Evolutionary conservation across 2,329 filamentous ascomycete species (phyloP).

Genomic region (Pseudopyrenochaeta lycopersici): DNA sequence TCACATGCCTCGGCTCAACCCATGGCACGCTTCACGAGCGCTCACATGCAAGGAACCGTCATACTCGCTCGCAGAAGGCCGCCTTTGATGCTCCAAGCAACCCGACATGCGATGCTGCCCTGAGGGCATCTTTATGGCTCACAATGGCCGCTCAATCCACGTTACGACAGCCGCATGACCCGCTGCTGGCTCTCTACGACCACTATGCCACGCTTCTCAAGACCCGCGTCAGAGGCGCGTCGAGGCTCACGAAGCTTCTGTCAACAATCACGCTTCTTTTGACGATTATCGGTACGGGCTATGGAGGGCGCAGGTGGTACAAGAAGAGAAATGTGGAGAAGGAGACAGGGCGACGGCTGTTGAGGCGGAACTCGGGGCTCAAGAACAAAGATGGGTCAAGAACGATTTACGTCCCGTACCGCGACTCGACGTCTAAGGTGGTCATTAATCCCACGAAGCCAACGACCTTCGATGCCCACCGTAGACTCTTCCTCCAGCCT

Average conservation of each 20-base stretch:
- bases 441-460: conserved; percentile 89
- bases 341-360: conserved; percentile 81
- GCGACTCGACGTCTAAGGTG: conserved; percentile 86
- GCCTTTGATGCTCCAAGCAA: conserved; percentile 13
- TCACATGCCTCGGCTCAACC: conserved; percentile 38
- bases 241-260: conserved; percentile 75
- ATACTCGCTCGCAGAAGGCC: neutral
- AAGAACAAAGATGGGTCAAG: conserved; percentile 93
- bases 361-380: conserved; percentile 91
- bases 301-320: conserved; percentile 83
- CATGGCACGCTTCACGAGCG: conserved; percentile 12
- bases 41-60: conserved; percentile 23
- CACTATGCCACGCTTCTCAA: conserved; percentile 61
- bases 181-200: conserved; percentile 56
- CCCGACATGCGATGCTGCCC: conserved; percentile 34
- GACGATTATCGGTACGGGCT: conserved; percentile 80
- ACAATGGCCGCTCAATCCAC: conserved; percentile 90
- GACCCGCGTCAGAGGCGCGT: conserved; percentile 67
- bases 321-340: conserved; percentile 76
- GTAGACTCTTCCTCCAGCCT: conserved; percentile 90
- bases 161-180: conserved; percentile 61
- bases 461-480: conserved; percentile 95
- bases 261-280: conserved; percentile 78
- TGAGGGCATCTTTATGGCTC: conserved; percentile 37
- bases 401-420: conserved; percentile 94